Conservation (phyloP, 2,329 filamentous ascomycete genomes). For the Neoscytalidium dimidiatum region DNA sequence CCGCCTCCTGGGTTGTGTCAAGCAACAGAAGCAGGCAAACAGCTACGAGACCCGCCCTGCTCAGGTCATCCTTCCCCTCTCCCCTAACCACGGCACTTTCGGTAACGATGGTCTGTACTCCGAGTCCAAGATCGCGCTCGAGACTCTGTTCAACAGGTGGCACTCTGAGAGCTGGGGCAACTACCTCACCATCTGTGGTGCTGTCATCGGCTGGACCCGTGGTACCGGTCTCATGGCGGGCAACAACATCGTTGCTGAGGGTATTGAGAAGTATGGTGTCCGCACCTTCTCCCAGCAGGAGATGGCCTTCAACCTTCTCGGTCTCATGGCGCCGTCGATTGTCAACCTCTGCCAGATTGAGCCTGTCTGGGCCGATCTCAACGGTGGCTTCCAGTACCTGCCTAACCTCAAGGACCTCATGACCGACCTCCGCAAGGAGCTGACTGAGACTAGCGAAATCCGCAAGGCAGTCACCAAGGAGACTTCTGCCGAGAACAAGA, state of each 20-base stretch:
- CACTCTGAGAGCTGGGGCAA: constrained; percentile 96
- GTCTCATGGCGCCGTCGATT: constrained; percentile 90
- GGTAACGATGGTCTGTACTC: constrained; percentile 97
- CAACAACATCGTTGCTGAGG: constrained; percentile 97
- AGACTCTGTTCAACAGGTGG: constrained; percentile 98
- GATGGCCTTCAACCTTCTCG: constrained; percentile 98
- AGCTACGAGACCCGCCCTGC: constrained; percentile 94
- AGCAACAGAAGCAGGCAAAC: constrained; percentile 82
- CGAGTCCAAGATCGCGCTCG: constrained; percentile 94
- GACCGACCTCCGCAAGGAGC: constrained; percentile 89
- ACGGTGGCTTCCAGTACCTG: constrained; percentile 96
- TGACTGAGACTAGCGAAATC: constrained; percentile 92
- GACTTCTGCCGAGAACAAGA: constrained; percentile 93
- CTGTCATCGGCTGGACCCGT: constrained; percentile 98
- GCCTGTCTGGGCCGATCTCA: constrained; percentile 95
- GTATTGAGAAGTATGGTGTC: constrained; percentile 93
- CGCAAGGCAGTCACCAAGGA: constrained; percentile 93
- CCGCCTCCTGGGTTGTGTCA: constrained; percentile 86
- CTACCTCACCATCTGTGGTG: constrained; percentile 97
- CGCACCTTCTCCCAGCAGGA: constrained; percentile 99
- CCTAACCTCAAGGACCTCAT: constrained; percentile 93
- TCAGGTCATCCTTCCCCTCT: constrained; percentile 93
- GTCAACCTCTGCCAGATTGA: constrained; percentile 94
- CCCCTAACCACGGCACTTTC: constrained; percentile 97
- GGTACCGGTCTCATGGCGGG: constrained; percentile 97